Evolutionary conservation across 495 filamentous ascomycete genomes (phyloP), one percentile per base, ranked within the genome.

Genomic region (Xylaria nigripes): DNA sequence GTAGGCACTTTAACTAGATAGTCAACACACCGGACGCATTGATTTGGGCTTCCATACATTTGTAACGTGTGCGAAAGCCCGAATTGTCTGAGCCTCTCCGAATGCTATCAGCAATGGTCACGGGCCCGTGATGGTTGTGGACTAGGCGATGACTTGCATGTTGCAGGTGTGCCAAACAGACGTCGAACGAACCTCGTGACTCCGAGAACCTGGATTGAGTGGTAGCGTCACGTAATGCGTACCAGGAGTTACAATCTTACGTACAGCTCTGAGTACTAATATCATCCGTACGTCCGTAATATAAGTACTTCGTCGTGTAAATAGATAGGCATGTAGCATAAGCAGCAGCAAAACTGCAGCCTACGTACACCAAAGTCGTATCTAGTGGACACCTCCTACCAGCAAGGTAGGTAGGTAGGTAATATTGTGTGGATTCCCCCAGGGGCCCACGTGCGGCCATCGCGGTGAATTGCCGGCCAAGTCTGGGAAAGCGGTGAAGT

Each of bases 101-200:
- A 21, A 29, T 19, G 21, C 24, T 8, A 36, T 56, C 45, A 50
- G 46, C 53, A 50, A 45, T 25, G 1, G 30, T 18, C n/a, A 46
- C 24, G 5, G 44, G 30, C 9, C 21, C 2, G 45, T 34, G 25
- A 16, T 24, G 16, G 18, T 18, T 21, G 30, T 27, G 42, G 43
- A 36, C 36, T 12, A 32, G 38, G 46, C 45, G 6, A 36, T 45
- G 47, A 45, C 46, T 15, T 56, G 53, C 53, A 56, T 50, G 8
- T 43, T 36, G 53, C 46, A 41, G 10, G 53, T 21, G 41, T 45
- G 38, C 38, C 34, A 49, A 38, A 56, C 16, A 49, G 38, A 56
- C 46, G 53, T 56, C 40, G n/a, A 50, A 38, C 25, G n/a, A 19
- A 21, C 53, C 53, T 50, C 53, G 53, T 56, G 53, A 56, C 46